phyloP scores from a whole-genome alignment of 345 rosid species.

The Salix koriyanagi region DNA sequence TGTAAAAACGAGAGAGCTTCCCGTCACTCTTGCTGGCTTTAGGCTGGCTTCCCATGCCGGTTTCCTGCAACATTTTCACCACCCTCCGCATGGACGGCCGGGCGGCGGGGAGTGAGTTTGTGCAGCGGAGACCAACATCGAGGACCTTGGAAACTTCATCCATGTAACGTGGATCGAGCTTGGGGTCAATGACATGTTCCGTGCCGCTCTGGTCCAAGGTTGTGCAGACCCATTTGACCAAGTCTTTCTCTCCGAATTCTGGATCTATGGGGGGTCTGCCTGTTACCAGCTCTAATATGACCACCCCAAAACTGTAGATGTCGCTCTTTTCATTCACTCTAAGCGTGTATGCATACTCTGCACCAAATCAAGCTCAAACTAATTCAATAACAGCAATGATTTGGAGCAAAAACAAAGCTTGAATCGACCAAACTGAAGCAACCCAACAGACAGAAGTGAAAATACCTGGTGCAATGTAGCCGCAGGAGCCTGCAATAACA shows the following conservation, averaged over 20 bases:
- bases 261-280: slow-evolving; percentile 68
- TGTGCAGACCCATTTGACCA: slow-evolving; percentile 70
- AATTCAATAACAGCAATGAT: neutral
- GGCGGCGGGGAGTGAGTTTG: slow-evolving; percentile 64
- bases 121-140: slow-evolving; percentile 67
- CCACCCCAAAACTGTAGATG: slow-evolving; percentile 86
- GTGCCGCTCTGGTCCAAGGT: slow-evolving; percentile 47
- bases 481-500: slow-evolving; percentile 78
- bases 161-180: slow-evolving; percentile 43
- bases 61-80: slow-evolving; percentile 79
- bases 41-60: slow-evolving; percentile 23
- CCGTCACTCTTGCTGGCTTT: slow-evolving; percentile 42
- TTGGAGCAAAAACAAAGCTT: too few species aligned
- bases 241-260: slow-evolving; percentile 69
- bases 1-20: slow-evolving; percentile 63
- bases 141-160: slow-evolving; percentile 64
- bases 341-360: slow-evolving; percentile 85
- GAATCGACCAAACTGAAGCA: neutral
- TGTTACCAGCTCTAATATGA: slow-evolving; percentile 70
- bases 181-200: slow-evolving; percentile 58
- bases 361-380: slow-evolving; percentile 3
- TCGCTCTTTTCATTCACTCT: slow-evolving; percentile 95
- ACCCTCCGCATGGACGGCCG: slow-evolving; percentile 91
- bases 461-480: slow-evolving; percentile 95
- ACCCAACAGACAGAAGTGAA: neutral